Evolutionary conservation across 2,329 filamentous ascomycete genomes (phyloP).

Genomic region (Graphium sp.): DNA sequence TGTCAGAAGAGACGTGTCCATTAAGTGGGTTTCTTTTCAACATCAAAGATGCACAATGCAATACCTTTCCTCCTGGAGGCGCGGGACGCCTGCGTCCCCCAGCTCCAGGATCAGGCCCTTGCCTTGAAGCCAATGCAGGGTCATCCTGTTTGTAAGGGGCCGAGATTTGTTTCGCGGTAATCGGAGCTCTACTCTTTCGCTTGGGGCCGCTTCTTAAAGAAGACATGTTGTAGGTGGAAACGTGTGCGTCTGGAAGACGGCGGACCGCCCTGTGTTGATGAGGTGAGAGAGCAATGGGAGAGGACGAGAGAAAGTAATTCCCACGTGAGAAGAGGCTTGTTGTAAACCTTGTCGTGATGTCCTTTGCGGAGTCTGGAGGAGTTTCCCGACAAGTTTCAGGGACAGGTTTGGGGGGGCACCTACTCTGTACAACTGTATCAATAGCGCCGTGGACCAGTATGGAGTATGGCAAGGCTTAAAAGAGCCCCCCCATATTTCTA

Average conservation of each 20-base stretch:
- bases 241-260: not conserved
- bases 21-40: not conserved
- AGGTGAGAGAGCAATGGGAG: too few relatives aligned
- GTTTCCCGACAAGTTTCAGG: too few relatives aligned
- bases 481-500: too few relatives aligned
- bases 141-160: slow-evolving; percentile 38
- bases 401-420: too few relatives aligned
- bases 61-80: slow-evolving; percentile 36
- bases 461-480: too few relatives aligned
- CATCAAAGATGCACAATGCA: slow-evolving; percentile 4
- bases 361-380: too few relatives aligned
- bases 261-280: too few relatives aligned
- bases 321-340: too few relatives aligned
- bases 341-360: too few relatives aligned
- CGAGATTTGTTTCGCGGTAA: slow-evolving; percentile 48
- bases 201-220: slow-evolving; percentile 45
- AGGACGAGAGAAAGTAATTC: too few relatives aligned
- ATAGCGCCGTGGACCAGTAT: too few relatives aligned
- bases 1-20: not conserved
- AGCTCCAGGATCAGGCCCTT: slow-evolving; percentile 10
- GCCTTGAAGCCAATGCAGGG: slow-evolving; percentile 10
- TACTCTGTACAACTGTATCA: too few relatives aligned
- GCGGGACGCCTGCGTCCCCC: slow-evolving; percentile 28
- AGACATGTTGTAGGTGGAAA: slow-evolving; percentile 27
- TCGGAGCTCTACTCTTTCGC: slow-evolving; percentile 41